Evolutionary conservation across 345 rosid species (phyloP).

Genomic region (Litchi chinensis): DNA sequence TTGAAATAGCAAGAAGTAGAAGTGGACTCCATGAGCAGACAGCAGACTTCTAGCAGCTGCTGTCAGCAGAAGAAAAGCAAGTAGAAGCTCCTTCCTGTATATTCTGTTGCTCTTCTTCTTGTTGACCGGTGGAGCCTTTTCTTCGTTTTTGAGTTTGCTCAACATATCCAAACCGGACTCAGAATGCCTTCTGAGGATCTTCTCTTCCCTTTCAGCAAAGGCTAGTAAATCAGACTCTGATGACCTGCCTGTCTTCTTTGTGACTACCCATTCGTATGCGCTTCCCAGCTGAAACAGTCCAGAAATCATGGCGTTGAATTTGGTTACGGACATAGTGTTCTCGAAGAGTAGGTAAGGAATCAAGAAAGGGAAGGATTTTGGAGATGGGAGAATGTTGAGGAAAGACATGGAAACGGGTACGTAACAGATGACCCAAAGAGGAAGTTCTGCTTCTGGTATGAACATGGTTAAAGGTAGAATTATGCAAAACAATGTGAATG

Average conservation of each 20-base stretch:
- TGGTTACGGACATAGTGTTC: constrained; percentile 93
- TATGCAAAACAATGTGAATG: constrained; percentile 88
- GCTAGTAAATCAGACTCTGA: constrained; percentile 82
- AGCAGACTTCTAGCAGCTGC: constrained; percentile 82
- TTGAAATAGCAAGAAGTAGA: constrained; percentile 88
- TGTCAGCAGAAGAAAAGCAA: constrained; percentile 78
- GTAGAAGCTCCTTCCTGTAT: constrained; percentile 77
- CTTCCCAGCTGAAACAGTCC: constrained; percentile 90
- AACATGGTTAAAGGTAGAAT: constrained; percentile 93
- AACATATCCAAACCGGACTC: constrained; percentile 73
- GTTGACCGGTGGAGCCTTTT: constrained; percentile 16
- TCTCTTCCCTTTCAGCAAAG: constrained; percentile 74
- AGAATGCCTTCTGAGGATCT: constrained; percentile 60
- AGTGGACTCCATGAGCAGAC: constrained; percentile 88
- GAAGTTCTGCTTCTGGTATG: constrained; percentile 84
- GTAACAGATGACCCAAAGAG: constrained; percentile 87
- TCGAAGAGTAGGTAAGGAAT: constrained; percentile 87
- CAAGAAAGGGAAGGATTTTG: constrained; percentile 89
- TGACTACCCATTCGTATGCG: constrained; percentile 89
- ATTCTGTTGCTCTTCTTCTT: constrained; percentile 59
- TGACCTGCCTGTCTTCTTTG: constrained; percentile 86
- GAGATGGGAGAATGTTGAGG: constrained; percentile 76
- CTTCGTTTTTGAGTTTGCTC: constrained; percentile 60
- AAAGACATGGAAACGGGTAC: constrained; percentile 80
- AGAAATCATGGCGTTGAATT: constrained; percentile 93